Percentiles rank a stretch among this genome's conserved stretches.
These are phyloP conservation scores for Pholiota microspora DNA, from an alignment of 768 basidiomycete species.

Conservation along the genomic window DNA sequence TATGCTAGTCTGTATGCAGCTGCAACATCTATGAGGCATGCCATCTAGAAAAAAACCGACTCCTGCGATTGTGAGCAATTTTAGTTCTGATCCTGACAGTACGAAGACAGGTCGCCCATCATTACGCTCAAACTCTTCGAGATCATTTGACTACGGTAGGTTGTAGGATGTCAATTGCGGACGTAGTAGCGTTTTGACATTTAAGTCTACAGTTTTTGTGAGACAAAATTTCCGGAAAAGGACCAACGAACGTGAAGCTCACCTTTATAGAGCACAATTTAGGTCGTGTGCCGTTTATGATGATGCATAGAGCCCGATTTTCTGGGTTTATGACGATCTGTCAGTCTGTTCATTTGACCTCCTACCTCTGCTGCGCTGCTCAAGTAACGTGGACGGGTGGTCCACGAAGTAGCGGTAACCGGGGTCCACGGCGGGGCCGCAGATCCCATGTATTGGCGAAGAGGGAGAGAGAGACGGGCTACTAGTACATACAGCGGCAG, in stretches of 20 bases:
- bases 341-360: too few species aligned
- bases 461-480: too few species aligned
- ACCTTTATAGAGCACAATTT: not conserved
- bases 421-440: too few species aligned
- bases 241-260: not conserved
- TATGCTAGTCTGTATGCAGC: not conserved
- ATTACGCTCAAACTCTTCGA: slow-evolving; percentile 2
- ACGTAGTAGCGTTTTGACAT: too few species aligned
- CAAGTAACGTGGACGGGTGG: too few species aligned
- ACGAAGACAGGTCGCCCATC: not conserved
- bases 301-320: not conserved
- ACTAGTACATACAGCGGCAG: too few species aligned
- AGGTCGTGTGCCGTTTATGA: slow-evolving; percentile 2
- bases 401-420: too few species aligned
- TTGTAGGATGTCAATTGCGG: not conserved
- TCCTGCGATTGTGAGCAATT: not conserved
- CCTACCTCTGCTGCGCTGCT: too few species aligned
- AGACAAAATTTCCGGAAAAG: not conserved
- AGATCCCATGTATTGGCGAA: too few species aligned
- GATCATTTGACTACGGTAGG: not conserved
- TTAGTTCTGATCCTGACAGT: not conserved
- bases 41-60: slow-evolving; percentile 6
- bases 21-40: not conserved
- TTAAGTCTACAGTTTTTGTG: not conserved
- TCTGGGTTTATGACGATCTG: too few species aligned